Conservation (phyloP, 345 rosid species). For the Linum tenue region DNA sequence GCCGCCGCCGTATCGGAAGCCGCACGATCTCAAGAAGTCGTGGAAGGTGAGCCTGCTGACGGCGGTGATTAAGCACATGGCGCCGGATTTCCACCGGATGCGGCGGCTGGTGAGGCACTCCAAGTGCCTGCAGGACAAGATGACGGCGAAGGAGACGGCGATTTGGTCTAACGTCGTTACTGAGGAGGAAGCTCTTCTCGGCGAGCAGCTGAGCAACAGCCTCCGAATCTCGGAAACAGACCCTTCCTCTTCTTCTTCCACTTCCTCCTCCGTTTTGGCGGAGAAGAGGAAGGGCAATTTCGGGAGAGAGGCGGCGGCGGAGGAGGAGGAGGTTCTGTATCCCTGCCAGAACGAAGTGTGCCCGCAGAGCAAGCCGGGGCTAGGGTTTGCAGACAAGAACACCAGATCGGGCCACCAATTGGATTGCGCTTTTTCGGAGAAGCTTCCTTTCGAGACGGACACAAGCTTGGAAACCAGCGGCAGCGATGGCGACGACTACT, state of each 20-base stretch:
- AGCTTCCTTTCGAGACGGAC: neutral
- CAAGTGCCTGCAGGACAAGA: constrained; percentile 62
- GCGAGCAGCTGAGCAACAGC: constrained; percentile 18
- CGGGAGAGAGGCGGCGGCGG: neutral
- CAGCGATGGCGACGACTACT: neutral
- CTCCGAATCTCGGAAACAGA: constrained; percentile 28
- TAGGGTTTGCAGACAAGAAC: constrained; percentile 32
- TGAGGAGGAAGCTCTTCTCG: constrained; percentile 41
- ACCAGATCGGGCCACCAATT: constrained; percentile 31
- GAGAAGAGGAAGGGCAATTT: constrained; percentile 16
- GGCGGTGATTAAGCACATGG: constrained; percentile 62
- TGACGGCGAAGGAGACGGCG: constrained; percentile 50
- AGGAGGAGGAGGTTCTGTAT: constrained; percentile 10
- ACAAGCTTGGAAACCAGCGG: neutral
- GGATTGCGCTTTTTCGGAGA: neutral
- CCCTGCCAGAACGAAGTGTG: constrained; percentile 27
- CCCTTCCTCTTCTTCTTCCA: no score
- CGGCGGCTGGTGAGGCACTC: constrained; percentile 49
- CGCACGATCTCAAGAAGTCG: constrained; percentile 59
- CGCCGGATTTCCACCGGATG: constrained; percentile 32
- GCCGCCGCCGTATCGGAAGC: constrained; percentile 57
- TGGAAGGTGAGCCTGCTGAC: constrained; percentile 64
- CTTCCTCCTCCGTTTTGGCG: neutral
- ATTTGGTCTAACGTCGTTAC: constrained; percentile 51
- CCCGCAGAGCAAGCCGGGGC: constrained; percentile 20